Evolutionary conservation across 352 stramenopile species (phyloP).

Genomic region (Blastocystis sp.): DNA sequence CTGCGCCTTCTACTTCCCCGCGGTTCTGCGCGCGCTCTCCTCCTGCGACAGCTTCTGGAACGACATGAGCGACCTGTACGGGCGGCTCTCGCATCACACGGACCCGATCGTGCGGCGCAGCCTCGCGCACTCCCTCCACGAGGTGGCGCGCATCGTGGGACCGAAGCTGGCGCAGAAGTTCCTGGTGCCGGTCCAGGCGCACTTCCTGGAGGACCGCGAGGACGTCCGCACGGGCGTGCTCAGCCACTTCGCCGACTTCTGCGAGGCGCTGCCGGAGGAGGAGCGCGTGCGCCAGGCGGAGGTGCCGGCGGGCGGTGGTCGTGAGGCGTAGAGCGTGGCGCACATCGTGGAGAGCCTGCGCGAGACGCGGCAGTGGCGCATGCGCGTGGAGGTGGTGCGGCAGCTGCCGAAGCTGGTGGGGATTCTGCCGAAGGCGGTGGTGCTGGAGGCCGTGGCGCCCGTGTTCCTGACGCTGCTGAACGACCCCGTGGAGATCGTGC

Average conservation of each 20-base stretch:
- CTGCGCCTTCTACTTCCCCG: constrained; percentile 63
- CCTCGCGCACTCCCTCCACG: constrained; percentile 47
- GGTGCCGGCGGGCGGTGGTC: neutral
- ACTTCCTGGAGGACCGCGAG: constrained; percentile 23
- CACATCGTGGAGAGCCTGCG: constrained; percentile 1
- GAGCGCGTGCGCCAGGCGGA: neutral
- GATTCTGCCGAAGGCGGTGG: neutral
- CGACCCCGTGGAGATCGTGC: constrained; percentile 24
- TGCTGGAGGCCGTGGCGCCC: constrained; percentile 19
- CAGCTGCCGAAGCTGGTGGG: constrained; percentile 18
- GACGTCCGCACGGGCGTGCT: constrained; percentile 42
- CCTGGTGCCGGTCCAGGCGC: constrained; percentile 20
- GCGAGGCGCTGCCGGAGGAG: neutral
- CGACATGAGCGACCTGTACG: constrained; percentile 52
- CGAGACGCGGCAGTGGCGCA: constrained; percentile 6
- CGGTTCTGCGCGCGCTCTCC: constrained; percentile 33
- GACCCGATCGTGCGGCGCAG: constrained; percentile 37
- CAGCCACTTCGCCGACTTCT: constrained; percentile 48
- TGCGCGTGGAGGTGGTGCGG: constrained; percentile 30
- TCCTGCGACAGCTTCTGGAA: constrained; percentile 29
- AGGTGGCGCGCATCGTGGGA: constrained; percentile 40
- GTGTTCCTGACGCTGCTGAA: constrained; percentile 35
- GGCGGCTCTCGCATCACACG: constrained; percentile 26
- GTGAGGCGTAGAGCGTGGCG: constrained; percentile 10
- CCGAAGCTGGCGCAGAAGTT: constrained; percentile 25